Evolutionary conservation across 331 rosid genomes (phyloP), one percentile per base, ranked within the genome.

Genomic region (Acacia concinna): DNA sequence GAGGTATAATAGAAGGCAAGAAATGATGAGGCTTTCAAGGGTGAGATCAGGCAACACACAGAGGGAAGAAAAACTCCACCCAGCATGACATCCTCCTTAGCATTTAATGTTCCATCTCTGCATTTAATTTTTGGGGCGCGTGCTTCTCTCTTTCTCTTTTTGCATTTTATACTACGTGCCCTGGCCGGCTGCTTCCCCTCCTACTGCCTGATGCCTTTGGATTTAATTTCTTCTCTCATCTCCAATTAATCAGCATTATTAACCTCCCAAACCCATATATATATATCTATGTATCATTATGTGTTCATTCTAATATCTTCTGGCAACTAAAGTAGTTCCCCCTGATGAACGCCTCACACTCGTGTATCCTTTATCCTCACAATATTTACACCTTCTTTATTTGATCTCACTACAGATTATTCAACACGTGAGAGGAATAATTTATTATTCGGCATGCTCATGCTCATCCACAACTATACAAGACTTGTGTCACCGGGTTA

Each of bases 11-110:
- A 54, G 68, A 47, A 9, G 85, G 97, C 82, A 88, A 92, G 83
- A 88, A 87, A 90, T 92, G 91, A 90, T 85, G 91, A 68, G 76
- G 82, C 94, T 88, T 87, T 90, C 86, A 83, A 83, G 76, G 75
- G 63, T 88, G 87, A 88, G 73, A 51, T 83, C 91, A 84, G 76
- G 73, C 3, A 87, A 79, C 68, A 81, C 73, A 43, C 74, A 60
- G 69, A 78, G 43, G 66, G 62, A 62, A 56, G 71, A 41, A 71
- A 78, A 73, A 76, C 69, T 82, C 82, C 87, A 83, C 80, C 79
- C 87, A 83, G 81, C 77, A 78, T 86, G 90, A 85, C 86, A 78
- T 70, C 82, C 68, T 4, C 66, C 8, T n/a, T 77, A 38, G 46
- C 84, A 79, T 81, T 82, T 73, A 87, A 21, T 87, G 85, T 83